Base-by-base conservation (phyloP, 2,329 filamentous ascomycete species). In the Didymellaceae sp. region DNA sequence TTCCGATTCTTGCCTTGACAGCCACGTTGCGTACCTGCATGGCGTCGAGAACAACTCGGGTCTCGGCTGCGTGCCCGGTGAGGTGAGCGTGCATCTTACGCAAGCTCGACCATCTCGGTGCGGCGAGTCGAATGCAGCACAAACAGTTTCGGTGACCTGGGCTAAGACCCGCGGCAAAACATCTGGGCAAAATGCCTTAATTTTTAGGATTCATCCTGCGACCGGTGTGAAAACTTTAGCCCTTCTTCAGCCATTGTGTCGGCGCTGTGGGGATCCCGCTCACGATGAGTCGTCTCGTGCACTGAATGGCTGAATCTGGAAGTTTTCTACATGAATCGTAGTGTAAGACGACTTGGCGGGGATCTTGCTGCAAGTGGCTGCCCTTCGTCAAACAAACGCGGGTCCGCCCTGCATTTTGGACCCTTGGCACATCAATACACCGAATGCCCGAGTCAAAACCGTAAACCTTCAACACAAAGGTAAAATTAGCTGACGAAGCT, bases 251-350 rank as follows among this genome's bases (percentile, higher is more conserved):
- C 45, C 22, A 43, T 33, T 60, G 54, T 55, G 31, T 57, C 54
- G 53, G 35, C 45, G 35, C 40, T 45, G 57, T 60, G 57, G 57
- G 47, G 54, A 46, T 42, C 20, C 18, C 38, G 28, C 41, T 41
- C 16, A 31, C 22, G 33, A 35, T 34, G 40, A 58, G 37, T 53
- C 47, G 32, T 37, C 45, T 16, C 35, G 31, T 33, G 52, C 51
- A 47, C 40, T 28, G 34, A 41, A 50, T 55, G 45, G 40, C 55
- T 51, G 28, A 18, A 55, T 53, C 25, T 47, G 48, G 52, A 51
- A 58, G 45, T 26, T 48, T 44, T 45, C 39, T 40, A 44, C 50
- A 37, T 33, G 44, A 48, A 34, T 53, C 39, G 39, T 30, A 43
- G 16, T 34, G 16, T 33, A 30, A 48, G 24, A 39, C 30, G 31